Evolutionary conservation across 257 asterid species (phyloP).

Genomic region (Phtheirospermum japonicum): DNA sequence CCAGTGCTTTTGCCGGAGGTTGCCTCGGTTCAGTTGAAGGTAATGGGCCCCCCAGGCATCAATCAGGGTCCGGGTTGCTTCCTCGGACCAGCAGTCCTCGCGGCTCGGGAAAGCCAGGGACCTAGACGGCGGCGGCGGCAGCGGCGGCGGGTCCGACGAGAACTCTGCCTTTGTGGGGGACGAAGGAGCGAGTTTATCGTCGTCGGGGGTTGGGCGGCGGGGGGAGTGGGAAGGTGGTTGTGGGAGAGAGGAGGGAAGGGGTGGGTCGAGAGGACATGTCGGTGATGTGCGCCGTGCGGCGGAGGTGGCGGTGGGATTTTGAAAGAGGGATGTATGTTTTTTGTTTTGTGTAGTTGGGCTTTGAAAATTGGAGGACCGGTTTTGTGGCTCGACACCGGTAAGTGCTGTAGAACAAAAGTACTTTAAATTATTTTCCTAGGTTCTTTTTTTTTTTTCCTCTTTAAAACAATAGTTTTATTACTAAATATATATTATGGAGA

Average conservation of each 20-base stretch:
- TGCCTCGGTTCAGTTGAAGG: constrained; percentile 76
- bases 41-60: constrained; percentile 81
- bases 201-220: constrained; percentile 29
- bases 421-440: neutral
- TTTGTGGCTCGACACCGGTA: constrained; percentile 30
- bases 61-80: constrained; percentile 75
- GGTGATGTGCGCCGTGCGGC: constrained; percentile 33
- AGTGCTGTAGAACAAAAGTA: constrained; percentile 12
- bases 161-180: constrained; percentile 29
- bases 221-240: constrained; percentile 35
- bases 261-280: constrained; percentile 38
- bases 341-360: constrained; percentile 30
- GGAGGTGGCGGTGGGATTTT: constrained; percentile 31
- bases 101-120: constrained; percentile 53
- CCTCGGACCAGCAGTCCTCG: constrained; percentile 94
- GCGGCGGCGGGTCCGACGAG: constrained; percentile 28
- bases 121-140: constrained; percentile 33
- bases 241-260: constrained; percentile 37
- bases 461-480: too few species aligned
- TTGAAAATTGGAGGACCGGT: constrained; percentile 33
- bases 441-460: too few species aligned
- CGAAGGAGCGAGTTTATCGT: constrained; percentile 24
- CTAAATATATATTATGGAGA: too few species aligned
- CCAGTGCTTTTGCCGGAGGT: constrained; percentile 92
- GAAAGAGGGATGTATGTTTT: constrained; percentile 2